Base-by-base conservation (phyloP, 495 filamentous ascomycete species). In the Pyrenula massariospora region DNA sequence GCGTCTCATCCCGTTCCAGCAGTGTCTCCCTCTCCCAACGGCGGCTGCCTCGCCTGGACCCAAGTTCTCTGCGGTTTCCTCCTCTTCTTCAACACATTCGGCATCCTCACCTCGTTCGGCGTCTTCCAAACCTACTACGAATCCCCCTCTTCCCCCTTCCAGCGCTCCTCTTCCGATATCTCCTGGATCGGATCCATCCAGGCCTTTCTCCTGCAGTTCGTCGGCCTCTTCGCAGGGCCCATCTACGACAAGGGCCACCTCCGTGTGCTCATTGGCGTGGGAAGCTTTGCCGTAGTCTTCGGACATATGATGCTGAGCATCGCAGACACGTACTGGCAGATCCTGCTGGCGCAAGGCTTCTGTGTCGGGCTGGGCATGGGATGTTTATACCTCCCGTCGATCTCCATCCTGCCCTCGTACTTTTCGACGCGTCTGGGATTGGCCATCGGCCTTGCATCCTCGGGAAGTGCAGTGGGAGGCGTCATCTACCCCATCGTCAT, bases 401-500 rank as follows among this genome's bases (percentile, higher is more conserved):
- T 79, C 1, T 62, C 72, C 1, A 56, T 77, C n/a, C 57, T 78
- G 2, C 59, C 67, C 10, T 63, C 62, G 0, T 73, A 65, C 25
- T 81, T 79, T 57, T 60, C 58, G 48, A 58, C 56, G 24, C 78
- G 79, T 53, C 81, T 87, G 1, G 86, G 82, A 19, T 76, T 84
- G 52, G 87, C 87, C 10, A 89, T 84, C 0, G 88, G 88, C 50
- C 66, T 93, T 23, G 84, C 85, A 2, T 81, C 77, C 24, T 86
- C 86, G 0, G 83, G 81, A 0, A 86, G 86, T 22, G 81, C 83
- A 0, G 42, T 88, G 1, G 87, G 85, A 22, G 88, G 86, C 25
- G 77, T 89, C 25, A 68, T 88, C 56, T 89, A 90, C 64, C 86
- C 89, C 0, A 59, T 88, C 15, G 81, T 88, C 67, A 77, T 91